Evolutionary conservation across 768 basidiomycete species (phyloP).

Genomic region (Suillus decipiens): DNA sequence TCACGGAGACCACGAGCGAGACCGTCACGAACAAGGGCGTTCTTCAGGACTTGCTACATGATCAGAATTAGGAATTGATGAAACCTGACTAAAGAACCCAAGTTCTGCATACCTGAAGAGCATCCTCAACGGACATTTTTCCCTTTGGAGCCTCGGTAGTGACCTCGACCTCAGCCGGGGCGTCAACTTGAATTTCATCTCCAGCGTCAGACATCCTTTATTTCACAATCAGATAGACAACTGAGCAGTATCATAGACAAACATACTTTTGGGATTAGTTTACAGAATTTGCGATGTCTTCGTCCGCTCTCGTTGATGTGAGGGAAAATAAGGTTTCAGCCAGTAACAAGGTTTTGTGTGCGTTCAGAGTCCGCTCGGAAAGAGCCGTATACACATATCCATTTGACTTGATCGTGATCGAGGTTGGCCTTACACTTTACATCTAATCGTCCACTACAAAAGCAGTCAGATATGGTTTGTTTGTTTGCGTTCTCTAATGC

Average conservation of each 20-base stretch:
- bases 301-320: slow-evolving; percentile 96
- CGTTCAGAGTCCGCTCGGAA: slow-evolving; percentile 60
- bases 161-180: slow-evolving; percentile 71
- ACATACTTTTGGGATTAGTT: slow-evolving; percentile 42
- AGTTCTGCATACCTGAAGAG: slow-evolving; percentile 66
- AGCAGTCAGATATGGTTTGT: slow-evolving; percentile 31
- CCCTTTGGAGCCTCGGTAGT: slow-evolving; percentile 90
- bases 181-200: slow-evolving; percentile 88
- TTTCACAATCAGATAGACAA: slow-evolving; percentile 7
- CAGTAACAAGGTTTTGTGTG: slow-evolving; percentile 26
- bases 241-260: slow-evolving; percentile 10
- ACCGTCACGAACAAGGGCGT: slow-evolving; percentile 96
- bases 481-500: slow-evolving; percentile 20
- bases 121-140: slow-evolving; percentile 94
- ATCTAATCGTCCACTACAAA: slow-evolving; percentile 8
- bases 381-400: slow-evolving; percentile 36
- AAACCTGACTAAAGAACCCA: not conserved
- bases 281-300: slow-evolving; percentile 62
- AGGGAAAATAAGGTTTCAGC: slow-evolving; percentile 58
- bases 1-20: slow-evolving; percentile 98
- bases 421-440: not conserved
- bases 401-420: not conserved
- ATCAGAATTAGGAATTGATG: not conserved
- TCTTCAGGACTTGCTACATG: slow-evolving; percentile 95
- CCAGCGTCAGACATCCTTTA: slow-evolving; percentile 94